Base-by-base conservation (phyloP, 257 asterid species). In the Jacaranda copaia region DNA sequence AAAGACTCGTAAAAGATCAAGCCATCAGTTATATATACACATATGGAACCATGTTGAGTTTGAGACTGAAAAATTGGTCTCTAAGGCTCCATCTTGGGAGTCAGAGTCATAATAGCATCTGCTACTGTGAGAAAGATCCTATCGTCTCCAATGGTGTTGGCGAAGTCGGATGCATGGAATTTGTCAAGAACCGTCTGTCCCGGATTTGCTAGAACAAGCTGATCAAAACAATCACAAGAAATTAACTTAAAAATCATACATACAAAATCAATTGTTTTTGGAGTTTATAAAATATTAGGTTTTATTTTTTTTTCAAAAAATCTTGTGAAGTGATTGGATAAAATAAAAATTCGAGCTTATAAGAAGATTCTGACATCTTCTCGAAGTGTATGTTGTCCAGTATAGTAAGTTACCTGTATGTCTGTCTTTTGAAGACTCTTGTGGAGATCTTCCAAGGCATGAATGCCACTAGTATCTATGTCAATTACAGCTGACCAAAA, bases 381-480 rank as follows among this genome's bases (percentile, higher is more conserved):
- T 25, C 32, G 45, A 40, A 40, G 45, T 40, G 45, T 4, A 3
- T 4, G 45, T 4, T 4, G 45, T 40, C 45, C 8, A 25, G 32
- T 25, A 25, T 25, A 0, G 14, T 18, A 7, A 9, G 74, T 69
- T 78, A 91, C 98, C 85, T 87, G 82, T 70, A 93, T 70, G 6
- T 87, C 85, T 74, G 85, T 87, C 88, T 88, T 90, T 40, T 71
- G 77, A 1, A 96, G 93, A 77, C 69, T 77, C 73, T 85, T 93
- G 76, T 80, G 65, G 19, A 96, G 71, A 67, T 90, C 99, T 78
- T 96, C 93, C 72, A 96, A 45, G 13, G 97, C 84, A 84, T 93
- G 97, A 35, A 96, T 88, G 8, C 99, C 99, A 77, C 97, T 89
- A 0, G 97, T 93, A 75, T 95, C 99, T 32, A 95, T 87, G 51